These are phyloP conservation scores for Sclerotinia minor DNA, from an alignment of 2,329 filamentous ascomycete genomes.

Conservation along the genomic window DNA sequence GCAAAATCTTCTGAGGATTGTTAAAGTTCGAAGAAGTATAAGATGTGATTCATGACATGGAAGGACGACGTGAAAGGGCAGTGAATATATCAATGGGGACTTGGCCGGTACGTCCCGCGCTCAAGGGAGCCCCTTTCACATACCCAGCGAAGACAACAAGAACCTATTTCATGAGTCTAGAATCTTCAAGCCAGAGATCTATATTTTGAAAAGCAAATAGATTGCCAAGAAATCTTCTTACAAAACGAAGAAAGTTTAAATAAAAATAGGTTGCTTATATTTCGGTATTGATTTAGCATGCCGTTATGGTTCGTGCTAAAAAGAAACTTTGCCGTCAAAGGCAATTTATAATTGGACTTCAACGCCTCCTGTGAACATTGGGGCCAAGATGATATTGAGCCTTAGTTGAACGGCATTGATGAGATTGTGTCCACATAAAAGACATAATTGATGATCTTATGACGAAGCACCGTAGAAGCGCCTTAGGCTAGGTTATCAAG, in stretches of 20 bases:
- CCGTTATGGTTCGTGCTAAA: background rate
- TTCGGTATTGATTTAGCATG: background rate
- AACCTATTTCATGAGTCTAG: background rate
- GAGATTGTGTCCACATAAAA: slow-evolving; percentile 10
- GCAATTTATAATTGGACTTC: background rate
- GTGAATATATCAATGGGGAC: background rate
- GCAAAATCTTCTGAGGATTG: background rate
- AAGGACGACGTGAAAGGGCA: background rate
- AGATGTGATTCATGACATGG: background rate
- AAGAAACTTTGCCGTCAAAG: background rate
- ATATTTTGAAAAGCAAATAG: background rate
- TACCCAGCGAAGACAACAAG: background rate
- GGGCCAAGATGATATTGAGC: background rate
- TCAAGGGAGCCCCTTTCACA: background rate
- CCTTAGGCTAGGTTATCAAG: background rate
- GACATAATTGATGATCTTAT: background rate
- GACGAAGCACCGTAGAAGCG: background rate
- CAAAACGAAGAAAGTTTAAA: background rate
- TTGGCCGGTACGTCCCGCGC: background rate
- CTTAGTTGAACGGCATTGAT: background rate
- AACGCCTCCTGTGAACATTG: background rate
- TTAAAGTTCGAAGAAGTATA: slow-evolving; percentile 11
- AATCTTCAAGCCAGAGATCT: background rate
- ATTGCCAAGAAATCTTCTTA: slow-evolving; percentile 3
- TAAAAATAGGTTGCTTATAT: slow-evolving; percentile 7